Evolutionary conservation across 352 stramenopile genomes (phyloP), one percentile per base, ranked within the genome.

Genomic region (Globisporangium lucens): DNA sequence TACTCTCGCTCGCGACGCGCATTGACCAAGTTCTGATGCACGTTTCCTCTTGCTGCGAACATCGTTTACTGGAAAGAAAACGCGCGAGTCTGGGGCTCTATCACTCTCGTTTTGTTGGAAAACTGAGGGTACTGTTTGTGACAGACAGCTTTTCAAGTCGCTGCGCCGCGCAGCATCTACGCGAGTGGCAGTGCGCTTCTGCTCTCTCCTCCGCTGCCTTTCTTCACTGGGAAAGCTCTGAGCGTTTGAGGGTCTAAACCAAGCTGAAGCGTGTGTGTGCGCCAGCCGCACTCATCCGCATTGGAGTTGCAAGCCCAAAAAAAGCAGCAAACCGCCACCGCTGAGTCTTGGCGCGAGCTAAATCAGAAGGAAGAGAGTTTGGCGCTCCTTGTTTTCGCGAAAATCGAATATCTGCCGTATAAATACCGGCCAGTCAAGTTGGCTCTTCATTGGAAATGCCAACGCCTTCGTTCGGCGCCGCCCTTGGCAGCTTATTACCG

Each of bases 21-120:
- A 24, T 73, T 73, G 17, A 69, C 17, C 15, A 75, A 17, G 22
- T 73, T 75, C 9, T 65, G 72, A 51, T 77, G 68, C n/a, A 63
- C 69, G 4, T 63, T 57, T 13, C 64, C 61, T 35, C 72, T 65
- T 41, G 72, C 68, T 22, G 63, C 72, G 22, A 77, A 77, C 72
- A 77, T 77, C n/a, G 47, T 30, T 55, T 3, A 49, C 20, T 15
- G 5, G 15, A 41, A 49, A 49, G 41, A 20, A n/a, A n/a, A 49
- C 15, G 41, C 15, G 15, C 15, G 41, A n/a, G 15, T 2, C 15
- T 49, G 41, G 17, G 41, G 8, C 6, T n/a, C 41, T 22, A 49
- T 49, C 15, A 6, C 15, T 49, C 41, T 49, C 15, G 15, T 5
- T 20, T 49, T 22, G 15, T 5, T 17, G 15, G 15, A n/a, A 49